Evolutionary conservation across 1,139 yeast species (phyloP).

Genomic region (Lodderomyces theae): DNA sequence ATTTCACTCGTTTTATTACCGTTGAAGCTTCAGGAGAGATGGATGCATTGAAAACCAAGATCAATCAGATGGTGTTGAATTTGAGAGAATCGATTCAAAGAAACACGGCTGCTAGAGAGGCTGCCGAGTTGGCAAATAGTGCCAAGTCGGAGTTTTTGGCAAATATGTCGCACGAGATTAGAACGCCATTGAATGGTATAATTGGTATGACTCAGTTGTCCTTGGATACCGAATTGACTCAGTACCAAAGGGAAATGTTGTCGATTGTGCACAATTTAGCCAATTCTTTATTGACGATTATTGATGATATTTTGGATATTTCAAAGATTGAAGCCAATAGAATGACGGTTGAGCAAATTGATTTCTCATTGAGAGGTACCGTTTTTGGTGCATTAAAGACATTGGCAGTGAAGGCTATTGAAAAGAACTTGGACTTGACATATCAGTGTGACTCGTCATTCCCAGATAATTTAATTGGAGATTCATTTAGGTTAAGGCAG

Average conservation of each 20-base stretch:
- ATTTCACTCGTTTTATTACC: slow-evolving; percentile 82
- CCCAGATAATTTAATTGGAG: slow-evolving; percentile 85
- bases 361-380: slow-evolving; percentile 79
- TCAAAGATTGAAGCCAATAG: slow-evolving; percentile 90
- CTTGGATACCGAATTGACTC: slow-evolving; percentile 80
- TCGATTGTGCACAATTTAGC: slow-evolving; percentile 85
- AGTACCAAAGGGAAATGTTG: slow-evolving; percentile 86
- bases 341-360: slow-evolving; percentile 88
- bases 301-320: slow-evolving; percentile 86
- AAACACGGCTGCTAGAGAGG: slow-evolving; percentile 90
- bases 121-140: slow-evolving; percentile 85
- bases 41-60: slow-evolving; percentile 89
- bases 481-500: slow-evolving; percentile 80
- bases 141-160: slow-evolving; percentile 92
- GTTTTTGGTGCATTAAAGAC: slow-evolving; percentile 88
- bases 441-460: slow-evolving; percentile 82
- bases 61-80: slow-evolving; percentile 87
- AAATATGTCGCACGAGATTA: slow-evolving; percentile 86
- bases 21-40: slow-evolving; percentile 92
- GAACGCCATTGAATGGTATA: slow-evolving; percentile 91
- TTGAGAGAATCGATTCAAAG: slow-evolving; percentile 86
- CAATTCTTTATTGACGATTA: slow-evolving; percentile 76
- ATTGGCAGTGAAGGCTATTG: slow-evolving; percentile 83
- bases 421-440: slow-evolving; percentile 73
- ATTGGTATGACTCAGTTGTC: slow-evolving; percentile 91